Base-by-base conservation (phyloP, 352 stramenopile genomes). In the Globisporangium camurandrum region DNA sequence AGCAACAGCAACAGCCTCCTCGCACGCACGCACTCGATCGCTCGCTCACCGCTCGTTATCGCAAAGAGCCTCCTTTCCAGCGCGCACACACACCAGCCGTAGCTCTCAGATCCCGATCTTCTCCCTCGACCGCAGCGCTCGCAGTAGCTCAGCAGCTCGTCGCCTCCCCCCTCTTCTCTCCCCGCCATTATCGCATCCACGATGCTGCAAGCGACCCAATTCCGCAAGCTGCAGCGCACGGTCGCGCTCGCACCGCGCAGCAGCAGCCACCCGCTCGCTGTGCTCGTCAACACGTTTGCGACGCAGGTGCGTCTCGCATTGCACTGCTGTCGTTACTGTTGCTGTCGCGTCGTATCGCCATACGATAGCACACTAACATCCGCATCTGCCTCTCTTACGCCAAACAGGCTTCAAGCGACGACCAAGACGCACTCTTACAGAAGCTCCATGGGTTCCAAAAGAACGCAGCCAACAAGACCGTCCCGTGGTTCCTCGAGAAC, bases 401-500 rank as follows among this genome's bases (percentile, higher is more conserved):
- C 9, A 6, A 4, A 23, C 41, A 55, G 49, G 70, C 61, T 53
- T 8, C 17, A 19, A 49, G 43, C n/a, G 59, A 69, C 34, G 56
- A 58, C 28, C 39, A 76, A 40, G 57, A 84, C 11, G 62, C 84
- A 55, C 54, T 87, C 51, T 59, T 86, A 38, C 51, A 67, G 33
- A 66, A 69, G 20, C 65, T 90, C 36, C 71, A 85, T 56, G 67
- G 70, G 49, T 83, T 86, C 69, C 78, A 90, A 61, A 80, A 84
- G 62, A 62, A 71, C 12, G 66, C 75, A 1, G 78, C 78, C 7
- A 49, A 54, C 59, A 86, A 88, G 66, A 88, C 78, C 27, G 78
- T 90, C 31, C 75, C 75, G 61, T 94, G 85, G 85, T 95, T 95
- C 59, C 56, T 95, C 40, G 65, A 85, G 42, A 92, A 93, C 75